These are phyloP conservation scores for Sordariomycetes sp. DNA, from an alignment of 2,329 filamentous ascomycete genomes.

Conservation along the genomic window DNA sequence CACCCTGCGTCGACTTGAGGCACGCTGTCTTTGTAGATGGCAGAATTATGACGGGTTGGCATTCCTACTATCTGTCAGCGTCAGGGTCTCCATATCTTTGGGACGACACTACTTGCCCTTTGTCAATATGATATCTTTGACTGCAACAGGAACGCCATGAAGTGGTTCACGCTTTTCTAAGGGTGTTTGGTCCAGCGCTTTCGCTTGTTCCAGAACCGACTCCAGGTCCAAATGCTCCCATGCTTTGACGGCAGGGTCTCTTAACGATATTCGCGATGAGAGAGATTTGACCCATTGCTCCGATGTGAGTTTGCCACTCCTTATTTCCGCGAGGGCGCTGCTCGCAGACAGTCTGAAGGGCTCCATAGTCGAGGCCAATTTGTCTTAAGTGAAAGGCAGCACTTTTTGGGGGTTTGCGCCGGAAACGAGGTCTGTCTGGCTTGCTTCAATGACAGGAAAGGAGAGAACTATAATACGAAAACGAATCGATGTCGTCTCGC, in stretches of 20 bases:
- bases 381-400: too few species aligned
- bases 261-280: too few species aligned
- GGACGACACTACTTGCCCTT: conserved; percentile 24
- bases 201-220: conserved; percentile 36
- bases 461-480: too few species aligned
- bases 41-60: conserved; percentile 47
- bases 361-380: too few species aligned
- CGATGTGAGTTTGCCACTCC: too few species aligned
- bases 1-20: conserved; percentile 40
- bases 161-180: conserved; percentile 5
- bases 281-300: too few species aligned
- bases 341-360: too few species aligned
- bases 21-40: conserved; percentile 38
- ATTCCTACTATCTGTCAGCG: conserved; percentile 30
- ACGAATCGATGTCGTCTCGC: too few species aligned
- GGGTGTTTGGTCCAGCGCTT: conserved; percentile 28
- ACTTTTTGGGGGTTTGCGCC: too few species aligned
- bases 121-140: conserved; percentile 50
- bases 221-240: conserved; percentile 35
- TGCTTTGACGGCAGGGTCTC: conserved; percentile 33
- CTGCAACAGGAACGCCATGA: conserved; percentile 26
- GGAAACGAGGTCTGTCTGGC: too few species aligned
- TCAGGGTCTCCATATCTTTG: not conserved
- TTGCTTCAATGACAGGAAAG: too few species aligned
- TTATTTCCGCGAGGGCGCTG: too few species aligned